These are phyloP conservation scores for Mangifera indica DNA, from an alignment of 345 rosid species.

Conservation along the genomic window DNA sequence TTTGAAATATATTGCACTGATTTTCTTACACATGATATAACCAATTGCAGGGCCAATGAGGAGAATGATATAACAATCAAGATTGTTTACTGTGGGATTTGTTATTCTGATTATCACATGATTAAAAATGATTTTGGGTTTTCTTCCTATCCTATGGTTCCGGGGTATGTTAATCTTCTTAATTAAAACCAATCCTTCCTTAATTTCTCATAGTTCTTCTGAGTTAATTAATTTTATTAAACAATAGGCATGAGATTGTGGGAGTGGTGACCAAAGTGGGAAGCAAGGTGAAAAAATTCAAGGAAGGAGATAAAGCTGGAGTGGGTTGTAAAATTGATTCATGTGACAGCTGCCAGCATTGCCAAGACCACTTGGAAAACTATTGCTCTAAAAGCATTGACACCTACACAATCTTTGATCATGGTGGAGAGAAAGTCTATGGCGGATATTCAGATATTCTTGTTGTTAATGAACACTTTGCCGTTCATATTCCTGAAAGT, in stretches of 20 bases:
- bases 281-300: conserved; percentile 22
- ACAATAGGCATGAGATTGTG: conserved; percentile 23
- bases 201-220: too few relatives aligned
- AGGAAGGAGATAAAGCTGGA: conserved; percentile 21
- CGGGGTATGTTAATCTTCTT: not conserved
- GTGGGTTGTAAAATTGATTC: conserved; percentile 20
- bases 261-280: conserved; percentile 26
- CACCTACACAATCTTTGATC: conserved; percentile 16
- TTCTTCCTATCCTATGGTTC: not conserved
- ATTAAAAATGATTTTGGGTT: not conserved
- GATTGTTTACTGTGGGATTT: conserved; percentile 8
- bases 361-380: conserved; percentile 17
- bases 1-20: not conserved
- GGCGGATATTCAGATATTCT: conserved; percentile 25
- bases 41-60: not conserved
- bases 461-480: conserved; percentile 17
- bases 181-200: too few relatives aligned
- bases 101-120: not conserved
- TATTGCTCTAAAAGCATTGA: conserved; percentile 16
- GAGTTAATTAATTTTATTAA: not conserved
- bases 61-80: not conserved
- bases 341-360: conserved; percentile 21
- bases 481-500: conserved; percentile 1
- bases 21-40: too few relatives aligned
- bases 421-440: not conserved